Conservation (phyloP, 1,284 basidiomycete genomes). For the Polyporus tsugae region DNA sequence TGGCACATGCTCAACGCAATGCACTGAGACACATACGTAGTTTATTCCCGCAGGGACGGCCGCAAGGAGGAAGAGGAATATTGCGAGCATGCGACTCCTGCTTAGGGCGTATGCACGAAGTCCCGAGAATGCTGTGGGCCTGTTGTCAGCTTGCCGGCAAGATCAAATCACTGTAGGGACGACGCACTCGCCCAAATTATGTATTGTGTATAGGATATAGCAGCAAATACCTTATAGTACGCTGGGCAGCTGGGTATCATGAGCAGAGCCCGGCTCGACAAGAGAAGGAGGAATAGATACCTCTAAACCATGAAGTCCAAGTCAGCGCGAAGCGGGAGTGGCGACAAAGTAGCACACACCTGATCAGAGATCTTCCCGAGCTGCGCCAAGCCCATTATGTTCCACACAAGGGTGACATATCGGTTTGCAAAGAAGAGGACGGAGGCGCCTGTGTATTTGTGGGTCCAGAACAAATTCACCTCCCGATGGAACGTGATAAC, state of each 20-base stretch:
- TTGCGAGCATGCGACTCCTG: neutral
- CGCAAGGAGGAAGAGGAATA: neutral
- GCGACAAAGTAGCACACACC: neutral
- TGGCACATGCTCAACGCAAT: too few species aligned
- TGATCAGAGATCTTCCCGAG: neutral
- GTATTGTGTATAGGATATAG: slow-evolving; percentile 6
- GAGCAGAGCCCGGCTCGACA: neutral
- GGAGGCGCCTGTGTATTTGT: slow-evolving; percentile 6
- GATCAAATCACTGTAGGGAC: too few species aligned
- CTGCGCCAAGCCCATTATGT: slow-evolving; percentile 1
- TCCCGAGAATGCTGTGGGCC: slow-evolving; percentile 14
- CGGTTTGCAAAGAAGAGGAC: slow-evolving; percentile 21
- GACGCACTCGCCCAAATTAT: slow-evolving; percentile 13
- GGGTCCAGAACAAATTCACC: slow-evolving; percentile 24
- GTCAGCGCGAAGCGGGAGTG: neutral
- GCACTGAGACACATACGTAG: neutral
- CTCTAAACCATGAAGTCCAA: neutral
- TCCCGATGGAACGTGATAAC: slow-evolving; percentile 24
- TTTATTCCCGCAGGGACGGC: slow-evolving; percentile 7
- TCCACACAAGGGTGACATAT: slow-evolving; percentile 15
- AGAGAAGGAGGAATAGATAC: neutral
- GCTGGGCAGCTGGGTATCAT: neutral
- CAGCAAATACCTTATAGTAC: slow-evolving; percentile 5
- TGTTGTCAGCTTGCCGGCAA: too few species aligned
- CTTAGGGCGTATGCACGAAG: slow-evolving; percentile 12